phyloP scores from a whole-genome alignment of 805 yeast genomes.

The Ogataea nitratoaversa region DNA sequence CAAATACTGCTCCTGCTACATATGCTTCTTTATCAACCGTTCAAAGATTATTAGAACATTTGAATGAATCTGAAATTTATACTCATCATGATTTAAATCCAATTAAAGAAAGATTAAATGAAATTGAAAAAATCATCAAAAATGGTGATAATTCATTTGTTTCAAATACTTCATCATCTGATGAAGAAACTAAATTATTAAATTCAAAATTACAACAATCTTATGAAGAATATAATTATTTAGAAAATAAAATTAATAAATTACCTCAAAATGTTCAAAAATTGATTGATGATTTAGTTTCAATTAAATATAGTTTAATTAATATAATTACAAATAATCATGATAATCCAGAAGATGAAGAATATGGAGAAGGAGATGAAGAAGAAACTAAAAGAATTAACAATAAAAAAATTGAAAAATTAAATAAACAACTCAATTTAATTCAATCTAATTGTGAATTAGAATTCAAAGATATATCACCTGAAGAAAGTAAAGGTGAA shows the following conservation, averaged over 20 bases:
- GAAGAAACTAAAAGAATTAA: slow-evolving; percentile 25
- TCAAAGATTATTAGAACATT: slow-evolving; percentile 74
- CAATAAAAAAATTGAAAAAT: slow-evolving; percentile 11
- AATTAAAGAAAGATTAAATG: slow-evolving; percentile 65
- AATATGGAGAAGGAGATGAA: no score
- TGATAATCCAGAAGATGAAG: no score
- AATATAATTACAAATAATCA: slow-evolving; percentile 49
- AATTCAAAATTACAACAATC: slow-evolving; percentile 65
- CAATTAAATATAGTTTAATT: slow-evolving; percentile 58
- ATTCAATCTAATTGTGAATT: slow-evolving; percentile 23
- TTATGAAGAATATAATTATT: slow-evolving; percentile 47
- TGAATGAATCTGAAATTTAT: slow-evolving; percentile 75
- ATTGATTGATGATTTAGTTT: slow-evolving; percentile 56
- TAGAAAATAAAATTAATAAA: slow-evolving; percentile 52
- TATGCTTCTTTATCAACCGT: slow-evolving; percentile 88
- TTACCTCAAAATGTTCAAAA: slow-evolving; percentile 47
- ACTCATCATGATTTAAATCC: slow-evolving; percentile 82
- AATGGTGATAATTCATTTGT: slow-evolving; percentile 40
- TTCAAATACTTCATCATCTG: slow-evolving; percentile 13
- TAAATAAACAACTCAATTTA: slow-evolving; percentile 16
- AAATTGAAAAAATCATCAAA: slow-evolving; percentile 61
- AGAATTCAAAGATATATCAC: slow-evolving; percentile 10
- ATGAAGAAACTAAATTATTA: slow-evolving; percentile 39
- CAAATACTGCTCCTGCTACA: slow-evolving; percentile 89
- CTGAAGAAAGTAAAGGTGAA: slow-evolving; percentile 30